A percentile compares a stretch with the other conserved stretches of the same genome.
Evolutionary conservation across 202 grass and related monocot species (phyloP).

Genomic region (Eragrostis tef): DNA sequence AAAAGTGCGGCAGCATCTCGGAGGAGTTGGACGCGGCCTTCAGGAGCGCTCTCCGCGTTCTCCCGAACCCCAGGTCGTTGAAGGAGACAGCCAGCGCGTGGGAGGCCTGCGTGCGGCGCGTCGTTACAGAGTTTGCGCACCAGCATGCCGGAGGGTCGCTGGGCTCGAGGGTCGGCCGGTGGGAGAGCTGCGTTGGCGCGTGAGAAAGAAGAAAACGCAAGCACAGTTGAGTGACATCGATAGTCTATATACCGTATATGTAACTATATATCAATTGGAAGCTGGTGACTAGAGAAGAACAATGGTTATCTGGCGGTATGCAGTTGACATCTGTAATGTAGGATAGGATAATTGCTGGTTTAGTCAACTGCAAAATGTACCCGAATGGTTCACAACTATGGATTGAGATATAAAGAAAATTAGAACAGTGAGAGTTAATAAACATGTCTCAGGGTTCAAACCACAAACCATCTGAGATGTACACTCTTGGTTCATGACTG

Average conservation of each 20-base stretch:
- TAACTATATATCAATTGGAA: background rate
- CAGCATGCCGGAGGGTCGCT: slow-evolving; percentile 32
- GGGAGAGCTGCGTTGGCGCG: slow-evolving; percentile 30
- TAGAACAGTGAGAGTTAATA: no score
- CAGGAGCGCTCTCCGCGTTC: background rate
- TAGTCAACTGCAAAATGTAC: no score
- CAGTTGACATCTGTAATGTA: background rate
- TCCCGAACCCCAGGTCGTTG: slow-evolving; percentile 44
- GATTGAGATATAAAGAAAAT: no score
- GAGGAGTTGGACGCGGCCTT: slow-evolving; percentile 33
- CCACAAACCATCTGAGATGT: no score
- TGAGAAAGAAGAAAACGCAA: background rate
- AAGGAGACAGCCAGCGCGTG: slow-evolving; percentile 36
- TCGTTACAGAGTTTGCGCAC: slow-evolving; percentile 9
- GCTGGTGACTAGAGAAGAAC: background rate
- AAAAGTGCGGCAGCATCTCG: slow-evolving; percentile 8
- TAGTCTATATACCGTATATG: no score
- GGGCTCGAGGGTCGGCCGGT: slow-evolving; percentile 20
- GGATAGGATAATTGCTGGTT: no score
- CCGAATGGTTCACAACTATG: no score
- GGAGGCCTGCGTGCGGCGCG: slow-evolving; percentile 37
- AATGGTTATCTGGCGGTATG: background rate
- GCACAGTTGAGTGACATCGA: background rate
- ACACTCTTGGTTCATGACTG: no score
- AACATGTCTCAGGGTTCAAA: no score